Percentiles rank a stretch among this genome's conserved stretches.
phyloP scores from a whole-genome alignment of 306 rosid genomes.

The Luffa aegyptiaca region DNA sequence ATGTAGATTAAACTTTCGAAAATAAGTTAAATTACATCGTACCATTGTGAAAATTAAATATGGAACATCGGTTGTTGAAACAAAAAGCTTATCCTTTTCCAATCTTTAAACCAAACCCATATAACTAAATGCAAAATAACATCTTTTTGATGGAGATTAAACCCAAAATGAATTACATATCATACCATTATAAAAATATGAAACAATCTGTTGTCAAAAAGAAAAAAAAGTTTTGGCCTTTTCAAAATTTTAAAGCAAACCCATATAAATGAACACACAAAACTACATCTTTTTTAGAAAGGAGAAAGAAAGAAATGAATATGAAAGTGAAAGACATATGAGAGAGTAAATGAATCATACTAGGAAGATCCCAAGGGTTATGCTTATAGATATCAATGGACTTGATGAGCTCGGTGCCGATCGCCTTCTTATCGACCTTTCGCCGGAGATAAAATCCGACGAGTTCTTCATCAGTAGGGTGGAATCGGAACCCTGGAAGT shows the following conservation, averaged over 20 bases:
- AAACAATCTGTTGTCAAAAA: too few relatives aligned
- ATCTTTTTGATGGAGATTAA: too few relatives aligned
- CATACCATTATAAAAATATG: too few relatives aligned
- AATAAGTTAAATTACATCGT: too few relatives aligned
- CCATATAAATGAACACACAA: not conserved
- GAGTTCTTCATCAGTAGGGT: conserved; percentile 92
- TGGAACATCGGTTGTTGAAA: too few relatives aligned
- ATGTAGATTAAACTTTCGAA: too few relatives aligned
- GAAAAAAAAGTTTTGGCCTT: too few relatives aligned
- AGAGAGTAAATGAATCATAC: conserved; percentile 26
- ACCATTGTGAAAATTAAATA: too few relatives aligned
- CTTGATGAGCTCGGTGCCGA: conserved; percentile 58
- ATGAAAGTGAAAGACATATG: not conserved
- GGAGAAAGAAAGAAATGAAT: not conserved
- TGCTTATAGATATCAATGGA: conserved; percentile 60
- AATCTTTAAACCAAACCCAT: too few relatives aligned
- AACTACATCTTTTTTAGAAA: not conserved
- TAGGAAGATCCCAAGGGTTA: conserved; percentile 57
- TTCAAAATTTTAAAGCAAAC: not conserved
- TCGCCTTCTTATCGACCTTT: conserved; percentile 57
- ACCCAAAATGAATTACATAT: too few relatives aligned
- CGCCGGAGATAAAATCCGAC: conserved; percentile 73
- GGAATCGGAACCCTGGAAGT: conserved; percentile 89
- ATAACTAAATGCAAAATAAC: too few relatives aligned
- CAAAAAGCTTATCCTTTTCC: too few relatives aligned